phyloP scores from a whole-genome alignment of 495 filamentous ascomycete species.

The Pseudomonodictys pantanalensis region DNA sequence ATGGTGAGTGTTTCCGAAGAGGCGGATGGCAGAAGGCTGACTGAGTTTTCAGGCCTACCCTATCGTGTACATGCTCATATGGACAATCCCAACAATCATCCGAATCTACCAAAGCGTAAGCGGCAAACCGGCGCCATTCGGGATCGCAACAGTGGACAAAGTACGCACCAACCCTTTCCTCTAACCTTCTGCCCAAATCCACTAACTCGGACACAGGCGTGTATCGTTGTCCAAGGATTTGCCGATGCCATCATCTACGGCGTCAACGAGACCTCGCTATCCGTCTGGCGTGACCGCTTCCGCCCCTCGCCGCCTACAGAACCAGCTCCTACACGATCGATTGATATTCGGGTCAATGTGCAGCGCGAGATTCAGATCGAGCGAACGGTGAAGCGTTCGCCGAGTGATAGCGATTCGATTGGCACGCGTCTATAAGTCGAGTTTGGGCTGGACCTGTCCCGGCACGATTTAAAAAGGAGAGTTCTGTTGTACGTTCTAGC shows the following conservation, averaged over 20 bases:
- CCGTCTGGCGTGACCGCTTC: conserved; percentile 28
- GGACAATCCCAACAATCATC: conserved; percentile 46
- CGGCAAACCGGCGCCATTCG: conserved; percentile 40
- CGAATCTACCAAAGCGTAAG: conserved; percentile 45
- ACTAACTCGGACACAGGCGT: conserved; percentile 29
- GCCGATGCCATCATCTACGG: conserved; percentile 49
- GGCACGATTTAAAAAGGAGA: no score
- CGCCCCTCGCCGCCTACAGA: conserved; percentile 8
- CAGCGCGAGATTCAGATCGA: conserved; percentile 20
- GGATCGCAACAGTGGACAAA: conserved; percentile 46
- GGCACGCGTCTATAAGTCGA: no score
- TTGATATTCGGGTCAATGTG: neutral
- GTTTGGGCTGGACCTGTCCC: no score
- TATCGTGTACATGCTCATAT: conserved; percentile 46
- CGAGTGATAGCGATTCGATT: no score
- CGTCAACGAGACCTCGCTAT: conserved; percentile 38
- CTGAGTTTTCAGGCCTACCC: no score
- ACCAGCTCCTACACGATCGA: neutral
- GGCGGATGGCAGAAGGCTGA: no score
- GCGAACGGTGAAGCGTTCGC: neutral
- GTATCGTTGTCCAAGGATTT: conserved; percentile 48
- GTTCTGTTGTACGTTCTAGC: no score
- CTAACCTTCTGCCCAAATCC: neutral
- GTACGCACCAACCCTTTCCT: conserved; percentile 16
- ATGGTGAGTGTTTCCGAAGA: no score